Conservation (phyloP, 2,329 filamentous ascomycete genomes). For the Penicillium brasilianum region DNA sequence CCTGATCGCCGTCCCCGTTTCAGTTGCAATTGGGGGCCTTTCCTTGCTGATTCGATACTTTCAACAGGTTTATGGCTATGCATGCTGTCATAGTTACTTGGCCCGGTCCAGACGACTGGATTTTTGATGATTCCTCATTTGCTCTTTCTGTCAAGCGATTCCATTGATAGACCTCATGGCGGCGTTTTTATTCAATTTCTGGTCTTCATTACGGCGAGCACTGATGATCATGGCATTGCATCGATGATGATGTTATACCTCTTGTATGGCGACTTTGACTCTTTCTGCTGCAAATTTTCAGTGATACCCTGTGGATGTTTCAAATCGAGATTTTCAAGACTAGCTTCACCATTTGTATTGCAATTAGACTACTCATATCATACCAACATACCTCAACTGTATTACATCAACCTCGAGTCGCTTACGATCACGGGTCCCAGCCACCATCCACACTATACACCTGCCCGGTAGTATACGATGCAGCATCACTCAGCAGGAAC, state of each 20-base stretch:
- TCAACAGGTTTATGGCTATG: constrained; percentile 25
- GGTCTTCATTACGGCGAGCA: constrained; percentile 1
- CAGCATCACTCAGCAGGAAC: constrained; percentile 54
- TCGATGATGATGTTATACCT: not conserved
- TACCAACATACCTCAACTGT: not conserved
- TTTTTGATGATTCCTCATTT: not conserved
- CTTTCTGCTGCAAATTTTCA: not conserved
- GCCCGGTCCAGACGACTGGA: not conserved
- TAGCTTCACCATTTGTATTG: not conserved
- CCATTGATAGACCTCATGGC: constrained; percentile 11
- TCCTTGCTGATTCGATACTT: constrained; percentile 5
- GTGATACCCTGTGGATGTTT: not conserved
- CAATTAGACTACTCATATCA: not conserved
- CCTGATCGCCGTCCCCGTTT: not conserved
- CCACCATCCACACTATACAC: constrained; percentile 56
- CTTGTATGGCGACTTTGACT: not conserved
- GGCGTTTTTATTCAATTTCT: not conserved
- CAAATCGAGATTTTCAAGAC: not conserved
- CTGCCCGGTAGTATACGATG: constrained; percentile 54
- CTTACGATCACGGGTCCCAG: constrained; percentile 39
- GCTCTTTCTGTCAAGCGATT: constrained; percentile 11
- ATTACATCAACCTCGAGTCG: not conserved
- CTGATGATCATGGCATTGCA: not conserved
- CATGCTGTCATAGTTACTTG: not conserved
- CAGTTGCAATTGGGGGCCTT: not conserved